phyloP scores from a whole-genome alignment of 352 stramenopile species.

The Globisporangium sylvaticum region DNA sequence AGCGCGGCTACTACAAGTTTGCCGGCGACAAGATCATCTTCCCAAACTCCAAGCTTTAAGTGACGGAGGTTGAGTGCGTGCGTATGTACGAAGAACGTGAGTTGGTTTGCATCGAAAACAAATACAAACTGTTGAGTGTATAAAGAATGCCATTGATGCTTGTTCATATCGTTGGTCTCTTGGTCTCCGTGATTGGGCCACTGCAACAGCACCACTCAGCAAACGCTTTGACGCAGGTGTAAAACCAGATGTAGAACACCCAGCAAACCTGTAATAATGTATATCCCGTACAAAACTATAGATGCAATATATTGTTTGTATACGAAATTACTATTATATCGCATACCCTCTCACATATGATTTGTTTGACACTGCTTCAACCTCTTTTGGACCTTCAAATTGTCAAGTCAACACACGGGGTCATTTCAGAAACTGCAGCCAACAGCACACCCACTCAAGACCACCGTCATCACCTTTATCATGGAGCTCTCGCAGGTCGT shows the following conservation, averaged over 20 bases:
- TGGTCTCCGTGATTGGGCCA: neutral
- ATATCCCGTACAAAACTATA: neutral
- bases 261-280: neutral
- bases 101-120: neutral
- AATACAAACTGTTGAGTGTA: constrained; percentile 1
- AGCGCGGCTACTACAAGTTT: constrained; percentile 53
- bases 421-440: neutral
- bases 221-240: too few species aligned
- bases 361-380: neutral
- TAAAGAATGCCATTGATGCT: neutral
- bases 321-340: neutral
- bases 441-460: neutral
- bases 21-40: constrained; percentile 64
- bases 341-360: neutral
- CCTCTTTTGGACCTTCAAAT: neutral
- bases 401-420: neutral
- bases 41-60: constrained; percentile 51
- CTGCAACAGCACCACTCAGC: neutral
- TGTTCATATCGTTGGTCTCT: neutral
- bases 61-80: neutral
- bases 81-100: neutral
- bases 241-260: too few species aligned
- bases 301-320: neutral
- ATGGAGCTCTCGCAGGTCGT: constrained; percentile 66
- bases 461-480: neutral